Base-by-base conservation (phyloP, 2,329 filamentous ascomycete genomes). In the Hirsutella rhossiliensis region DNA sequence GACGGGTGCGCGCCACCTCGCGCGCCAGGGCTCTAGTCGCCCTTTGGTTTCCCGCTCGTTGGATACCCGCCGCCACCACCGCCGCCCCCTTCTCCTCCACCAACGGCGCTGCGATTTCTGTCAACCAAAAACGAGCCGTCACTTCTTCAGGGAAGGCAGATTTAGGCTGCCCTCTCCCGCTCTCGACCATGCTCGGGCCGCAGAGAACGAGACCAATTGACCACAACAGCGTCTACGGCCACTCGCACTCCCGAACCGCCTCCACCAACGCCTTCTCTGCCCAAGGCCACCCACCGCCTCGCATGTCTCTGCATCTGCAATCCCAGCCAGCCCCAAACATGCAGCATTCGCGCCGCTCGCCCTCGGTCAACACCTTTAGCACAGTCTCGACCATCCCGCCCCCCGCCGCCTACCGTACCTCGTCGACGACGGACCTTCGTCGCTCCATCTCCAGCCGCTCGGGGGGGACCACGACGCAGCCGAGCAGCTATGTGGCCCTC, bases 401-500 rank as follows among this genome's bases (percentile, higher is more conserved):
- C 52, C 77, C 72, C 52, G 75, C 67, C 49, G 72, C 68, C 52
- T 76, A 75, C 60, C 72, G 74, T 52, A 74, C 67, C 47, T 71
- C 78, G 47, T 68, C 72, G 51, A 71, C 59, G 41, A 69, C 58
- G 59, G 76, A 82, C 62, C 66, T 82, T 41, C 81, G 84, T 47
- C 79, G 88, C 52, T 94, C 87, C 27, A 86, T 81, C 28, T 94
- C 87, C 4, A 84, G 84, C 42, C 80, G 87, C 54, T 94, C 87
- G 19, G 76, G 74, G 49, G 69, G 68, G 40, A 59, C 62, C 20
- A 54, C 68, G 44, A 69, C 69, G 15, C 75, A 76, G 48, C 67
- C 83, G 2, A 74, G 74, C n/a, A 82, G 87, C 51, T 98, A 98
- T 63, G 92, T 98, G 42, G 89, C 92, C 31, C 74, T 96, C n/a